Conservation (phyloP, 306 rosid species). For the Gynostemma pentaphyllum region DNA sequence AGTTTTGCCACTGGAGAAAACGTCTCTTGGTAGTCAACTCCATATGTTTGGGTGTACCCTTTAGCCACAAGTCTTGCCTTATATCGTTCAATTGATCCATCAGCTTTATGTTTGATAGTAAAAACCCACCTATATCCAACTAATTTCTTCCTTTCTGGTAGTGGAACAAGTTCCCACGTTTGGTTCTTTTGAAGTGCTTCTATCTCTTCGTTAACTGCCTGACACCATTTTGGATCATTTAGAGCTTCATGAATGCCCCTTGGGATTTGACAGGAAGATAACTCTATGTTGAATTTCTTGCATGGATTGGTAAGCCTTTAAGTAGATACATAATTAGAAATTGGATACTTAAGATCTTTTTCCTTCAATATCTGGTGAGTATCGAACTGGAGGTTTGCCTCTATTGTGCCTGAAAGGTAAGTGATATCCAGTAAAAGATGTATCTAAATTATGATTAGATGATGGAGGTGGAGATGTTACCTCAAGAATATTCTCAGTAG, state of each 20-base stretch:
- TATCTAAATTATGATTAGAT: not conserved
- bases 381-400: not conserved
- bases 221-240: not conserved
- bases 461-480: not conserved
- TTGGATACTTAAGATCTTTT: not conserved
- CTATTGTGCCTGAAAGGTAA: slow-evolving; percentile 7
- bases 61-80: too few relatives aligned
- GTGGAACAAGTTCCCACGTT: not conserved
- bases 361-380: not conserved
- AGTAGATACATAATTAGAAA: not conserved
- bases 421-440: not conserved
- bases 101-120: too few relatives aligned
- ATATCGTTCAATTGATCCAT: too few relatives aligned
- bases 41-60: too few relatives aligned
- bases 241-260: not conserved
- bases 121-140: too few relatives aligned
- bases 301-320: not conserved
- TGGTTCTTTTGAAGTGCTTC: not conserved
- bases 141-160: not conserved
- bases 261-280: not conserved
- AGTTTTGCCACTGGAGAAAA: not conserved
- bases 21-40: too few relatives aligned
- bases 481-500: not conserved
- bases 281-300: not conserved
- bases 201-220: not conserved